Evolutionary conservation across 2,329 filamentous ascomycete genomes (phyloP).

Genomic region (Cordyceps farinosa): DNA sequence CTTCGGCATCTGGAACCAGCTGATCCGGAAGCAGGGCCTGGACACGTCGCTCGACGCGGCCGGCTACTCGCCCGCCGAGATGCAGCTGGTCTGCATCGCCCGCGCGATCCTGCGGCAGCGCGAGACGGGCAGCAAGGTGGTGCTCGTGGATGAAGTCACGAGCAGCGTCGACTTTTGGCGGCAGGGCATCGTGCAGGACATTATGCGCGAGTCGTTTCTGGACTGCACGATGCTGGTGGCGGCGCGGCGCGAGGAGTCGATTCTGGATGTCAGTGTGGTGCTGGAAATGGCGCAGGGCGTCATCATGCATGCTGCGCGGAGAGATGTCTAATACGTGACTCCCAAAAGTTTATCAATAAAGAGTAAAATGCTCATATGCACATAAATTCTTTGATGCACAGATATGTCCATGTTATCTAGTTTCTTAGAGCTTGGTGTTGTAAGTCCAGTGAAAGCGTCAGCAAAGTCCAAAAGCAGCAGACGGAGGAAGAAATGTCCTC

Average conservation of each 20-base stretch:
- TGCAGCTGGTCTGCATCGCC: constrained; percentile 10
- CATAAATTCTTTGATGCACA: too few relatives aligned
- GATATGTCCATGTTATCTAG: too few relatives aligned
- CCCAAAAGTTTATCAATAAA: too few relatives aligned
- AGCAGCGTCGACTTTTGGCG: not conserved
- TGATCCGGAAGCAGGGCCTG: not conserved
- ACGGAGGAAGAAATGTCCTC: not conserved
- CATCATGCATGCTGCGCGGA: constrained; percentile 6
- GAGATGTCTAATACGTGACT: not conserved
- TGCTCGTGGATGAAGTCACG: constrained; percentile 12
- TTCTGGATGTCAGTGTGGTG: constrained; percentile 8
- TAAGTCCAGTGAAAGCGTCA: too few relatives aligned
- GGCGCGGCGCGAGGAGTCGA: constrained; percentile 1
- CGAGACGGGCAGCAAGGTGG: constrained; percentile 11
- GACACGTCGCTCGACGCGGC: not conserved
- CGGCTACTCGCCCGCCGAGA: not conserved
- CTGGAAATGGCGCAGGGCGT: constrained; percentile 9
- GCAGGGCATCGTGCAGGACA: not conserved
- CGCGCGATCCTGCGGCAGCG: constrained; percentile 7
- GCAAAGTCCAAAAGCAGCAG: too few relatives aligned
- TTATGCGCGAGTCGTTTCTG: constrained; percentile 10
- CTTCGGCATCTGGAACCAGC: constrained; percentile 3
- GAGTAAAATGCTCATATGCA: too few relatives aligned
- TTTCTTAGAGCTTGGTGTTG: too few relatives aligned
- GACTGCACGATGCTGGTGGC: constrained; percentile 13